Evolutionary conservation across 2,329 filamentous ascomycete species (phyloP).

Genomic region (Claviceps arundinis): DNA sequence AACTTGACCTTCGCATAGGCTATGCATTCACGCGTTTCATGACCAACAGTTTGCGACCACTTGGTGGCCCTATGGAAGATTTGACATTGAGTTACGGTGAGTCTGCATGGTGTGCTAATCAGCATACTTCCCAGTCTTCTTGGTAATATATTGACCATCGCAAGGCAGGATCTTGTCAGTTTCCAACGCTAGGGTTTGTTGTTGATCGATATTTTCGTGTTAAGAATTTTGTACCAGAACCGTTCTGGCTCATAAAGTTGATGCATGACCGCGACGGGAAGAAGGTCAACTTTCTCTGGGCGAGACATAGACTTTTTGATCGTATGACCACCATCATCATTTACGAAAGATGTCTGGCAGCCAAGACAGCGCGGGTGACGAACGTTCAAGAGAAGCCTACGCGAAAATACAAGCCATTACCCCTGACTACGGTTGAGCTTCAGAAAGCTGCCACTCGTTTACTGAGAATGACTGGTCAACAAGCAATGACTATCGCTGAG

Average conservation of each 20-base stretch:
- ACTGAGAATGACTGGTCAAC: constrained; percentile 78
- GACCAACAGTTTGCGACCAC: constrained; percentile 59
- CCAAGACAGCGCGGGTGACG: constrained; percentile 64
- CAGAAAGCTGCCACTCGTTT: constrained; percentile 91
- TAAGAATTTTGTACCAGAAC: constrained; percentile 81
- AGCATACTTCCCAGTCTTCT: background rate
- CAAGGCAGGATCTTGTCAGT: constrained; percentile 72
- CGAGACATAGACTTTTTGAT: constrained; percentile 73
- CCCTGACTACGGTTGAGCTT: constrained; percentile 87
- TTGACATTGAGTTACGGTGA: constrained; percentile 70
- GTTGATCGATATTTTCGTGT: constrained; percentile 93
- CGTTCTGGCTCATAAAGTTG: constrained; percentile 86
- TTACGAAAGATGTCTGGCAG: constrained; percentile 70
- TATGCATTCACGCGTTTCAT: constrained; percentile 85
- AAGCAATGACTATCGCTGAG: constrained; percentile 82
- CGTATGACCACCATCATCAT: constrained; percentile 67
- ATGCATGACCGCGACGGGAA: constrained; percentile 65
- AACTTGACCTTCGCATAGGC: constrained; percentile 84
- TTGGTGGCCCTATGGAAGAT: constrained; percentile 54
- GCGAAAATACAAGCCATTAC: constrained; percentile 85
- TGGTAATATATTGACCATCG: background rate
- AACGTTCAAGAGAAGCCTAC: constrained; percentile 86
- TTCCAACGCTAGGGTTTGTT: constrained; percentile 91
- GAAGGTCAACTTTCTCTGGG: constrained; percentile 75
- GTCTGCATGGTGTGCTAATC: constrained; percentile 6